Percentiles rank a stretch among this genome's conserved stretches.
Conservation (phyloP, 768 basidiomycete species). For the Sutorius australiensis region DNA sequence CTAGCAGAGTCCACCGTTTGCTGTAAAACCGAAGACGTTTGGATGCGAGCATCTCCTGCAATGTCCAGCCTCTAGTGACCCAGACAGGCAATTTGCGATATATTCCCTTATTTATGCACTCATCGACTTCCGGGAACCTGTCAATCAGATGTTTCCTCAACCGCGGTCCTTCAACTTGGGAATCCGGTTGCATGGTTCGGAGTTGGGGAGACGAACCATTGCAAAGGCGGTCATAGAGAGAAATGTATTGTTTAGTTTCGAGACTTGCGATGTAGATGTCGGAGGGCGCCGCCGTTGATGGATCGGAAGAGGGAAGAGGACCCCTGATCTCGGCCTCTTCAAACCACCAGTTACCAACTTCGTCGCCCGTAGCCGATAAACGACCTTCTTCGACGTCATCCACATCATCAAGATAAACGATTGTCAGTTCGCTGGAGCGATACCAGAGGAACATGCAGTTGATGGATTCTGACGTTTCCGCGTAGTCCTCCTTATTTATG, state of each 20-base stretch:
- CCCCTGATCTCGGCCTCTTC: conserved; percentile 13
- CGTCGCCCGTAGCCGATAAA: background rate
- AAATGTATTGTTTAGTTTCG: background rate
- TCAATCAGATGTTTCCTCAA: conserved; percentile 10
- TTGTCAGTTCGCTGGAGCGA: conserved; percentile 22
- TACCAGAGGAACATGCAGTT: conserved; percentile 32
- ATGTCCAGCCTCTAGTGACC: conserved; percentile 26
- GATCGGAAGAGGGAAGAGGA: conserved; percentile 9
- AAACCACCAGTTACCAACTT: conserved; percentile 9
- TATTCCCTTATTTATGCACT: background rate
- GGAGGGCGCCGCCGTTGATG: background rate
- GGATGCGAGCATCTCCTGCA: conserved; percentile 27
- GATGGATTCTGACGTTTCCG: conserved; percentile 27
- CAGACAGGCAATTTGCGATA: conserved; percentile 14
- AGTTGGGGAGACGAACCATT: background rate
- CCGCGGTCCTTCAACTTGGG: conserved; percentile 19
- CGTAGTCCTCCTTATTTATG: conserved; percentile 22
- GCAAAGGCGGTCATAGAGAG: conserved; percentile 10
- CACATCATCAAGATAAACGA: conserved; percentile 29
- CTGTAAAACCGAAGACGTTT: conserved; percentile 29
- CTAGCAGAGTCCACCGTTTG: conserved; percentile 22
- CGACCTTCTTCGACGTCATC: conserved; percentile 21
- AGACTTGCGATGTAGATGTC: background rate
- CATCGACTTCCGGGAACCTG: background rate
- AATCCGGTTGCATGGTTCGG: conserved; percentile 11